Base-by-base conservation (phyloP, 768 basidiomycete genomes). In the Xerocomus potaroensis region DNA sequence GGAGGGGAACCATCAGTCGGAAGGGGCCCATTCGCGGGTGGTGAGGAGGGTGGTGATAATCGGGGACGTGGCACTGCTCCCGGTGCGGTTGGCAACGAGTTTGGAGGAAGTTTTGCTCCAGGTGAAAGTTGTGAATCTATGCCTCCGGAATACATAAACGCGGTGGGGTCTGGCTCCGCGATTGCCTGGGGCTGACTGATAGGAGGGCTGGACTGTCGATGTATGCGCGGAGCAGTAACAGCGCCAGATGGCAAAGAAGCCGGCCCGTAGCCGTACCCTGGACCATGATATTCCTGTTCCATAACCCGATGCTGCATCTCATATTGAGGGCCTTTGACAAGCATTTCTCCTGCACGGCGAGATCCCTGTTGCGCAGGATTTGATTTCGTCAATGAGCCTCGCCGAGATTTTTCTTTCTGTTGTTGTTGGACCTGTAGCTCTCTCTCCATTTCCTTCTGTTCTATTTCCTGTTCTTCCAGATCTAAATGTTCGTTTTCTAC, bases 291-390 rank as follows among this genome's bases (percentile, higher is more conserved):
- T 62, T 95, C 91, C 57, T 93, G 86, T 64, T 93, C 89, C 78
- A 97, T 91, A 41, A 84, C 88, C 19, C 87, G 82, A 64, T 91
- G 87, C 63, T 97, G 94, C 79, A 89, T 84, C 59, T 95, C 94
- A 62, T 95, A 97, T 58, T 91, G 87, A 31, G 94, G 91, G 5
- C 88, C 82, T 51, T 84, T 82, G 44, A 97, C 79, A 8, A 92
- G 84, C 71, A 81, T 91, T 68, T 96, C 94, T 8, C 87, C 90
- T 36, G 81, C 74, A 26, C 91, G 78, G 29, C 74, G 74, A 23
- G 76, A 72, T 15, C 68, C 71, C 8, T 71, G 66, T 38, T 72
- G 66, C 16, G 75, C 73, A 15, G 75, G 70, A 29, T 75, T 68
- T 10, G 75, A 63, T 64, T 90, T 91, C 33, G 86, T 90, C 57